Evolutionary conservation across 2,329 filamentous ascomycete species (phyloP), one percentile per base, ranked within the genome.

Genomic region (Ramularia endophylla): DNA sequence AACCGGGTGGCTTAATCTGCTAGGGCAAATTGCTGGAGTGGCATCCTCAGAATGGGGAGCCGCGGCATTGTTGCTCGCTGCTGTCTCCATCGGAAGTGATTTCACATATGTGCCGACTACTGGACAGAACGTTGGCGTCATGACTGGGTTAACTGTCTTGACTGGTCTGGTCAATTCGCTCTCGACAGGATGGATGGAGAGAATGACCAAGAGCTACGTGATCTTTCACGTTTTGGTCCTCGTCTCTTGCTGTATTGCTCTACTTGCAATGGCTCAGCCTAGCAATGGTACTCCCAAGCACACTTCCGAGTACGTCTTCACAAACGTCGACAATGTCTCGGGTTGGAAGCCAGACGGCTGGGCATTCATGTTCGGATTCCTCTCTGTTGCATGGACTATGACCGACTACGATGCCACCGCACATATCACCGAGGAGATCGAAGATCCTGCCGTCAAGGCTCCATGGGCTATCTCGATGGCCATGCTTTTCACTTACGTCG

Each of bases 381-480:
- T 80, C 18, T 74, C 72, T 2, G 75, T 77, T 27, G 70, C 70
- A 15, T 80, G 75, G 75, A 78, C 74, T 40, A 78, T 79, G 74
- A 78, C 74, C 3, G 70, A 74, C 51, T 74, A 74, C 54, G 72
- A 70, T 54, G 66, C 66, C 35, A 67, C 66, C 5, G 66, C 65
- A 0, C 64, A 65, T 12, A 65, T 67, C 51, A 75, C 75, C 38
- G 74, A 77, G 53, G 74, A 77, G 49, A 72, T 75, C 43, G 53
- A 64, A 47, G 56, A 74, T 42, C 70, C 72, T 3, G 71, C 72
- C 43, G 58, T 69, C 51, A 72, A 73, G 46, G 72, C 71, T 2
- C 71, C 72, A n/a, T 74, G 70, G 65, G 74, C 75, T 27, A 79
- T 79, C 45, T 72, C 70, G 4, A 56, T 71, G 15, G 75, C 75